Base-by-base conservation (phyloP, 257 asterid species). In the Eucommia ulmoides region DNA sequence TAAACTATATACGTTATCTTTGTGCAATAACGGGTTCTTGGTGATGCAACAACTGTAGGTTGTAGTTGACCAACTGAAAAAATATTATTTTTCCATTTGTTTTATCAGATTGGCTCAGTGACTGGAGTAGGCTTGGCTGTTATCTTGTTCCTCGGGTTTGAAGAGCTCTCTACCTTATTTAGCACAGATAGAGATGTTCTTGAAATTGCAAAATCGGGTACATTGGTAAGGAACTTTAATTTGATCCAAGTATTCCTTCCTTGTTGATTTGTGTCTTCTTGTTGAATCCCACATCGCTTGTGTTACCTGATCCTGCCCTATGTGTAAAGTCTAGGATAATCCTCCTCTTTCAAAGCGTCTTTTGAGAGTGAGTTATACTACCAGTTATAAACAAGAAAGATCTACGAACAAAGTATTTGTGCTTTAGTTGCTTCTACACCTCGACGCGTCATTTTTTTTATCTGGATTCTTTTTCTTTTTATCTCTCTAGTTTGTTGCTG, bases 171-270 rank as follows among this genome's bases (percentile, higher is more conserved):
- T 55, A 61, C 78, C 74, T 71, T 89, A 76, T 85, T 89, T 63
- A 85, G 80, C 73, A 63, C 67, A 14, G 96, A 89, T 51, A 64
- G 91, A 3, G 84, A 78, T 50, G 94, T 82, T 65, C 74, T 89
- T 33, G 62, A 42, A 64, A 75, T 85, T 38, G 87, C 94, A 48
- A 66, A 68, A 66, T 80, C 93, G 24, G 96, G 96, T 58, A 78
- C 94, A 65, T 68, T 77, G 93, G 98, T 89, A 73, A 78, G 83
- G 51, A 62, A 54, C 42, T 45, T 33, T 52, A 41, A 52, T 24
- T 55, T 51, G 24, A 23, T 1, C 19, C 10, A 21, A 0, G 19
- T 16, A 8, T 42, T 18, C 3, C 19, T 5, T 16, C 3, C 3
- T 42, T 3, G 20, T 16, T 10, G 44, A 35, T 35, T 35, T 35